phyloP scores from a whole-genome alignment of 2,329 filamentous ascomycete genomes.

The Torrubiella hemipterigena region DNA sequence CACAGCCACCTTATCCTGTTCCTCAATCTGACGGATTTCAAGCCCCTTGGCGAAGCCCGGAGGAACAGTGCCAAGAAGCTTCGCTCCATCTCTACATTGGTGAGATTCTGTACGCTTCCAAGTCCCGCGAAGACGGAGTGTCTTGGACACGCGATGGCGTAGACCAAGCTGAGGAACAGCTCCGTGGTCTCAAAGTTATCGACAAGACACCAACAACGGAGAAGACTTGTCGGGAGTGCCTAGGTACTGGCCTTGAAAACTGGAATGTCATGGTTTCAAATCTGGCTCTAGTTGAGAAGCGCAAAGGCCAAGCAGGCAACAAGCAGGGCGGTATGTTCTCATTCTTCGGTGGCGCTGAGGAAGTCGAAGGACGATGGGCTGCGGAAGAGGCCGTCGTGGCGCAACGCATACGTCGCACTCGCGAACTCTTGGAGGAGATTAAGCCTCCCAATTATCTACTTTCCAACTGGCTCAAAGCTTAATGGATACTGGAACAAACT shows the following conservation, averaged over 20 bases:
- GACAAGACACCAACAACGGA: conserved; percentile 15
- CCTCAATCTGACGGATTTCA: conserved; percentile 59
- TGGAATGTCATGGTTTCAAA: conserved; percentile 71
- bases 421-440: conserved; percentile 39
- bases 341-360: conserved; percentile 22
- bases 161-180: conserved; percentile 61
- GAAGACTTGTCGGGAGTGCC: conserved; percentile 63
- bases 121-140: conserved; percentile 54
- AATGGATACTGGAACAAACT: conserved; percentile 7
- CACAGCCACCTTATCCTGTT: conserved; percentile 53
- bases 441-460: conserved; percentile 22
- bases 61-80: conserved; percentile 71
- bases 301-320: conserved; percentile 23
- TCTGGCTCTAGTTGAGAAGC: conserved; percentile 41
- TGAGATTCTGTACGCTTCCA: conserved; percentile 72
- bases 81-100: conserved; percentile 83
- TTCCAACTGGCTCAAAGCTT: conserved; percentile 27
- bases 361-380: conserved; percentile 34
- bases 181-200: conserved; percentile 29
- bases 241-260: conserved; percentile 64
- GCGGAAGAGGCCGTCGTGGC: conserved; percentile 42
- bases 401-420: conserved; percentile 37
- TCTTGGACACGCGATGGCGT: conserved; percentile 87
- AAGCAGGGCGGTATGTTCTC: conserved; percentile 19
- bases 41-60: conserved; percentile 50